Conservation (phyloP, 169 alveolate species). For the Perkinsus chesapeaki region DNA sequence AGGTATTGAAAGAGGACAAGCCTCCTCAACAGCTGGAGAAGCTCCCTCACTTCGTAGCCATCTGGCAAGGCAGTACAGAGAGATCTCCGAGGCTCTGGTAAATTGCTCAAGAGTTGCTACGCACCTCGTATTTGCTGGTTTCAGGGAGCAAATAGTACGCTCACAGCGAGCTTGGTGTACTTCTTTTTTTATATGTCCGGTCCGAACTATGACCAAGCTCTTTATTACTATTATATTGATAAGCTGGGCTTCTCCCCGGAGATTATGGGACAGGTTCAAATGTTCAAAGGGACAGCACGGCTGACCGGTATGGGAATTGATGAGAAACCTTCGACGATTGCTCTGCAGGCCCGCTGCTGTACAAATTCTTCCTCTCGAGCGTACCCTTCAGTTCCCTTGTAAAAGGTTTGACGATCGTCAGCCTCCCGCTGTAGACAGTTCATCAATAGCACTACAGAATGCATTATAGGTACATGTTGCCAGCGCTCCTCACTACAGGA, state of each 20-base stretch:
- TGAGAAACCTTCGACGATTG: neutral
- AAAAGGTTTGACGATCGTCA: neutral
- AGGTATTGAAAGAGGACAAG: neutral
- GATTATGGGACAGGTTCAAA: conserved; percentile 3
- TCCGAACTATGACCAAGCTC: conserved; percentile 17
- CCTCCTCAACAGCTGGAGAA: neutral
- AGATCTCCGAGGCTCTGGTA: neutral
- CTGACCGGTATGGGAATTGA: conserved; percentile 4
- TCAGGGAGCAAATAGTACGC: neutral
- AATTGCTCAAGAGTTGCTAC: neutral
- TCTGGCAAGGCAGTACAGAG: neutral
- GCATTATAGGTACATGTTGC: neutral
- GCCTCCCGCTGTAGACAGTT: neutral
- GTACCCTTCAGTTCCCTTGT: neutral
- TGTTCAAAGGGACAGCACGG: conserved; percentile 6
- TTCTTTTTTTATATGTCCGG: conserved; percentile 5
- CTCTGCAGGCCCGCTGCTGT: neutral
- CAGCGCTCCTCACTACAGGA: neutral
- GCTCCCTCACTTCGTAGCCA: neutral
- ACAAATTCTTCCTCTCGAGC: neutral
- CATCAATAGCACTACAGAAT: neutral
- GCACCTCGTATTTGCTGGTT: neutral
- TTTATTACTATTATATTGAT: conserved; percentile 7
- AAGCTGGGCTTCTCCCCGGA: conserved; percentile 11
- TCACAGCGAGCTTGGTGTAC: neutral